Conservation (phyloP, 2,329 filamentous ascomycete genomes). For the Ophiocordyceps unilateralis region DNA sequence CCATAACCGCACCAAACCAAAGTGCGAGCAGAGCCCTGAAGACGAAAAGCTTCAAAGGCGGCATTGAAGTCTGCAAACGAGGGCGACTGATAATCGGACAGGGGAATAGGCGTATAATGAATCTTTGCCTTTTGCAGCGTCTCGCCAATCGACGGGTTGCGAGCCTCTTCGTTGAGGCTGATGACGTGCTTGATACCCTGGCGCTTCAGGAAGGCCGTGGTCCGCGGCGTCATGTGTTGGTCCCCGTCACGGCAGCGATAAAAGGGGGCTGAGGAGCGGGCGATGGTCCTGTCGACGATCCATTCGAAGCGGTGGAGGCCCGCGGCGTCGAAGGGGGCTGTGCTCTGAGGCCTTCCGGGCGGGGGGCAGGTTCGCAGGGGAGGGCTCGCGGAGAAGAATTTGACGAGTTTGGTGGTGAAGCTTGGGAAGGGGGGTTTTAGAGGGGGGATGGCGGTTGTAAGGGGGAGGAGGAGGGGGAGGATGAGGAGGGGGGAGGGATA, state of each 20-base stretch:
- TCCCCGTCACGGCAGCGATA: neutral
- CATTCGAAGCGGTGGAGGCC: neutral
- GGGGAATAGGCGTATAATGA: neutral
- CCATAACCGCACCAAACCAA: slow-evolving; percentile 4
- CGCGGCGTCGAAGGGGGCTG: neutral
- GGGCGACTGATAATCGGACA: neutral
- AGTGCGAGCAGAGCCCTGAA: neutral
- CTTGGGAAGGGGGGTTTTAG: neutral
- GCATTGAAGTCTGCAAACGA: neutral
- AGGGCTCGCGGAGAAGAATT: neutral
- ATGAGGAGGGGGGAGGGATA: neutral
- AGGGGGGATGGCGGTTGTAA: neutral
- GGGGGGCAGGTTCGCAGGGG: neutral
- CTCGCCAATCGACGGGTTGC: neutral
- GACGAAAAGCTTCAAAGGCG: neutral
- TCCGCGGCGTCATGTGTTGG: neutral
- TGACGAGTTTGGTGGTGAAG: neutral
- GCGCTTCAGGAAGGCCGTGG: neutral
- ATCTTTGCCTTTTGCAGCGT: neutral
- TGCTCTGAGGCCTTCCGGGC: neutral
- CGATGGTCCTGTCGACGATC: neutral
- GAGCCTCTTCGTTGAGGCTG: neutral
- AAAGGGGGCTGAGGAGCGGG: neutral
- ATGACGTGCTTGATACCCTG: neutral
- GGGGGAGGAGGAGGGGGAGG: neutral